A percentile compares a stretch with the other conserved stretches of the same genome.
These are phyloP conservation scores for Mortierella sp. DNA, from an alignment of 371 early-diverging fungal genomes.

Conservation along the genomic window DNA sequence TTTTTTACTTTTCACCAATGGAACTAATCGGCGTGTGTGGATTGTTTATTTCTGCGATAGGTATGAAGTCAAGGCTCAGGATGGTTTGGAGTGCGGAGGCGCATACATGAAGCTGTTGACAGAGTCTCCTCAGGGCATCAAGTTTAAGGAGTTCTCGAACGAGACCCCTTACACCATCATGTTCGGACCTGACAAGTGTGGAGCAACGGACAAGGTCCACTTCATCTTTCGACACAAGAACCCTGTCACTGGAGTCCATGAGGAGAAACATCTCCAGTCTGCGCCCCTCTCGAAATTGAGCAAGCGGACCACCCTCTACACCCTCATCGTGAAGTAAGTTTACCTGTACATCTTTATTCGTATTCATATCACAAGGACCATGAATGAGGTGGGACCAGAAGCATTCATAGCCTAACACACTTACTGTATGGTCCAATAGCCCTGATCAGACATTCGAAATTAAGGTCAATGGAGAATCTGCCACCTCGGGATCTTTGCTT, in stretches of 20 bases:
- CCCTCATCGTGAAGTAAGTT: slow-evolving; percentile 81
- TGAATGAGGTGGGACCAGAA: background rate
- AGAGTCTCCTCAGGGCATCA: slow-evolving; percentile 60
- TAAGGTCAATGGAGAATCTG: slow-evolving; percentile 82
- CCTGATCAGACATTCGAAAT: slow-evolving; percentile 93
- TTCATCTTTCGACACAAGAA: slow-evolving; percentile 96
- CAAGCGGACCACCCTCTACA: slow-evolving; percentile 88
- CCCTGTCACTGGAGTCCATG: slow-evolving; percentile 83
- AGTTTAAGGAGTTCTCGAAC: slow-evolving; percentile 65
- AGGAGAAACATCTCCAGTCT: slow-evolving; percentile 68
- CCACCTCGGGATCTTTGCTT: slow-evolving; percentile 82
- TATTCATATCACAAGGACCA: background rate
- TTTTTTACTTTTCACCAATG: background rate
- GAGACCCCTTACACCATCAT: slow-evolving; percentile 82
- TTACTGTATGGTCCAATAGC: slow-evolving; percentile 25
- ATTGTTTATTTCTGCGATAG: slow-evolving; percentile 1
- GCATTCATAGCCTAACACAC: background rate
- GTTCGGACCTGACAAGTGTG: slow-evolving; percentile 98
- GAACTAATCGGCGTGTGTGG: background rate
- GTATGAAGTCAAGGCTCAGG: slow-evolving; percentile 94
- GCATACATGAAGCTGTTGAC: slow-evolving; percentile 93
- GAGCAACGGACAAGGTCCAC: slow-evolving; percentile 94
- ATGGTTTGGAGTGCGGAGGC: slow-evolving; percentile 96
- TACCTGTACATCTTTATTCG: background rate
- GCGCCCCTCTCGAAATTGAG: slow-evolving; percentile 78